Percentiles rank a stretch among this genome's conserved stretches.
Conservation (phyloP, 345 rosid genomes). For the Microcos paniculata region DNA sequence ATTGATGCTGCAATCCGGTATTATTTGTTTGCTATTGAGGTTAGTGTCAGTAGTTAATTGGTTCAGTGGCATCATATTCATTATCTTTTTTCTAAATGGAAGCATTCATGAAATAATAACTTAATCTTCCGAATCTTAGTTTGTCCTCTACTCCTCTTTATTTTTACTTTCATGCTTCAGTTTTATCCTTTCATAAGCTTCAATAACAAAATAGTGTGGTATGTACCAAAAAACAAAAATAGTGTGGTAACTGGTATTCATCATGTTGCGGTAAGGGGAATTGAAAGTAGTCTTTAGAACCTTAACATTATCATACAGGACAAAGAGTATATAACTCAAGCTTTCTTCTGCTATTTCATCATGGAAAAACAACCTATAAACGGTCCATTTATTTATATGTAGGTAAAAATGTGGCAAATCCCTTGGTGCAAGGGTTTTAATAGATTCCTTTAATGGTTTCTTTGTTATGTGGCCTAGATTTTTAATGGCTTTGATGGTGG, state of each 20-base stretch:
- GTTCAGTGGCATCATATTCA: neutral
- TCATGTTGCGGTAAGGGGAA: neutral
- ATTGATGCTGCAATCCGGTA: conserved; percentile 87
- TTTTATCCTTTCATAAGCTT: neutral
- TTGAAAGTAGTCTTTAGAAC: neutral
- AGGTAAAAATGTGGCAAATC: neutral
- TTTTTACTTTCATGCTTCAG: neutral
- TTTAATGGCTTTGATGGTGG: neutral
- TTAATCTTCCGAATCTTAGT: neutral
- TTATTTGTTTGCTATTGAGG: conserved; percentile 95
- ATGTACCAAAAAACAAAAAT: no score
- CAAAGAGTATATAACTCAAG: neutral
- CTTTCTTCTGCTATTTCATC: neutral
- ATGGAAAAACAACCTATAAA: neutral
- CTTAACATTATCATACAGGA: neutral
- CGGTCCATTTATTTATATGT: neutral
- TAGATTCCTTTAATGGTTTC: neutral
- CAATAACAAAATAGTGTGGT: neutral
- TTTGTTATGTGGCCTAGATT: neutral
- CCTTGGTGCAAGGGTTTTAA: neutral
- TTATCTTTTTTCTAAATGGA: neutral
- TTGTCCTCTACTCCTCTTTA: neutral
- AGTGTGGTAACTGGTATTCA: neutral
- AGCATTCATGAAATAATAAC: neutral
- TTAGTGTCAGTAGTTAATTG: conserved; percentile 28